phyloP scores from a whole-genome alignment of 2,329 filamentous ascomycete species.

The Colletotrichum eremochloae region DNA sequence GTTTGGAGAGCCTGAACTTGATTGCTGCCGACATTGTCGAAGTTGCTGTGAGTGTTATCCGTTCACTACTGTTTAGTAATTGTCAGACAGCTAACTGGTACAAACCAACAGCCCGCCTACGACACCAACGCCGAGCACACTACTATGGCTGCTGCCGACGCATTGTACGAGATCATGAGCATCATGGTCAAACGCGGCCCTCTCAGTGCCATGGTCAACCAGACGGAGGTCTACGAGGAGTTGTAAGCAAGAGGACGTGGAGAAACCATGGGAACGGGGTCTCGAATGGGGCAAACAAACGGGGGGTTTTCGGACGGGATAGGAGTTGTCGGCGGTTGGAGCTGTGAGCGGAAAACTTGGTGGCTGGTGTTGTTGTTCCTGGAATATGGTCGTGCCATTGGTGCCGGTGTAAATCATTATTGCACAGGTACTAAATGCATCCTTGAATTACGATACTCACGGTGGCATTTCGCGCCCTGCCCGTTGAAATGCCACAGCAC shows the following conservation, averaged over 20 bases:
- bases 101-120: slow-evolving; percentile 66
- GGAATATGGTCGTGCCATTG: not conserved
- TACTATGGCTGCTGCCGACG: slow-evolving; percentile 80
- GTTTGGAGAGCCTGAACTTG: slow-evolving; percentile 76
- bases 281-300: not conserved
- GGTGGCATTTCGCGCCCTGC: not conserved
- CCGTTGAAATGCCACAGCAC: not conserved
- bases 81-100: not conserved
- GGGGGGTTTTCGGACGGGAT: not conserved
- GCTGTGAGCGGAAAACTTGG: slow-evolving; percentile 10
- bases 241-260: slow-evolving; percentile 8
- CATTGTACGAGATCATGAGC: slow-evolving; percentile 82
- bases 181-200: slow-evolving; percentile 86
- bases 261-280: not conserved
- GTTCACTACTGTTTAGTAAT: not conserved
- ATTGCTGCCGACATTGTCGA: slow-evolving; percentile 81
- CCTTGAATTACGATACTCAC: not conserved
- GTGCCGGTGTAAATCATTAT: not conserved
- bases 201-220: slow-evolving; percentile 58
- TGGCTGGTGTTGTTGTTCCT: not conserved
- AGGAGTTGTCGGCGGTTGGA: slow-evolving; percentile 16
- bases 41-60: slow-evolving; percentile 64
- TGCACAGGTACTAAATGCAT: not conserved
- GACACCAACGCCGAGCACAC: slow-evolving; percentile 80
- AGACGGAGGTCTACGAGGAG: slow-evolving; percentile 35